phyloP scores from a whole-genome alignment of 768 basidiomycete species.

The Boletus vermiculosoides region DNA sequence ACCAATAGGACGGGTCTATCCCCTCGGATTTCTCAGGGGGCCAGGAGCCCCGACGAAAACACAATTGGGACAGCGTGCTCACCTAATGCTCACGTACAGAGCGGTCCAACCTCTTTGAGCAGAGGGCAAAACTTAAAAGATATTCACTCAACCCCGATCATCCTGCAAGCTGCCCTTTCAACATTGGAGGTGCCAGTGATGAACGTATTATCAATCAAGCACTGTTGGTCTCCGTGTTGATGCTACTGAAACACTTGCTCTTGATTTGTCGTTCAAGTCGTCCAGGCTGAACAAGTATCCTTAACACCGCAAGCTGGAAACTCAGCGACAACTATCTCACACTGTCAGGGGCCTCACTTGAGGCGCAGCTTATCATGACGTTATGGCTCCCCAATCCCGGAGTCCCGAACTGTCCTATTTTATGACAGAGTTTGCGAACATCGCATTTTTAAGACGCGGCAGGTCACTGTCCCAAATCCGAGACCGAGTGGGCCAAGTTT shows the following conservation, averaged over 20 bases:
- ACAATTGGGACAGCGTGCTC: background rate
- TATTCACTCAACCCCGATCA: background rate
- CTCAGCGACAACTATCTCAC: constrained; percentile 1
- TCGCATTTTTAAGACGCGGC: background rate
- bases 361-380: background rate
- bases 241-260: constrained; percentile 5
- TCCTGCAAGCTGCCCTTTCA: background rate
- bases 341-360: constrained; percentile 2
- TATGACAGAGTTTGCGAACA: background rate
- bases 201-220: background rate
- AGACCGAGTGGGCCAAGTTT: background rate
- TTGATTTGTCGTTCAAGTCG: background rate
- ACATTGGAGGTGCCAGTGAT: background rate
- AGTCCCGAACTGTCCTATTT: background rate
- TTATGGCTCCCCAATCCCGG: background rate
- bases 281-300: background rate
- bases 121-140: too few species aligned
- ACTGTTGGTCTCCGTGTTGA: background rate
- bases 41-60: background rate
- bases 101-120: background rate
- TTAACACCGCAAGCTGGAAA: constrained; percentile 3
- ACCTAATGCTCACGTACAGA: constrained; percentile 2
- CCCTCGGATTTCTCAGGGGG: constrained; percentile 24
- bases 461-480: background rate
- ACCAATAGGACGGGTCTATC: background rate